Base-by-base conservation (phyloP, 78 protist species). In the Bigelowiella natans region DNA sequence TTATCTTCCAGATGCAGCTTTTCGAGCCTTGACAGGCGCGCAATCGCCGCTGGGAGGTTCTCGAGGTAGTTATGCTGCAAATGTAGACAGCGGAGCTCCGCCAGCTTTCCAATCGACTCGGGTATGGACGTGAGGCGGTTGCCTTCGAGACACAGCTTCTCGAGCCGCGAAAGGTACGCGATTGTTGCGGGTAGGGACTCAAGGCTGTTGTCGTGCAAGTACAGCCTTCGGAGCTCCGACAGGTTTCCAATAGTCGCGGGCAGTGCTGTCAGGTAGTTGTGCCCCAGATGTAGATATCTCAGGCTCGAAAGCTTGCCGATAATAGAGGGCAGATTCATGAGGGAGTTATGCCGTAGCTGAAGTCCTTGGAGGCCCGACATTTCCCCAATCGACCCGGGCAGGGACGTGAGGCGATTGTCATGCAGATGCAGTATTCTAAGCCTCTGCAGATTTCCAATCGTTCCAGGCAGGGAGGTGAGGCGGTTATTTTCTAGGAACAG, bases 1-100 rank as follows among this genome's bases (percentile, higher is more conserved):
- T 86, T 86, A 63, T 86, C 89, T 31, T 86, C 89, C 1, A 28
- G 82, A 1, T 38, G 85, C 73, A 89, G 85, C 40, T 40, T 40
- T 1, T 2, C 1, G 2, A 89, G 85, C 2, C 39, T 30, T 2
- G 30, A 1, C 36, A 89, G 36, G 38, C n/a, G 39, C 3, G 63
- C 84, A 1, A 89, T 51, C 28, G 84, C 85, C 18, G 39, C 91
- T 30, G 91, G 91, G 1, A 89, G 85, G 1, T n/a, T 0, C 39
- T 29, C 29, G 2, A 89, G 39, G 38, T 36, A 26, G 38, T 89
- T 89, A 31, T 37, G 40, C 36, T 36, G 31, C 0, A 89, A 0
- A 0, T 38, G 37, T 36, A 89, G 85, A 1, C 18, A 31, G 37
- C 2, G 30, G 51, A 89, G 85, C 0, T 2, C 31, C 85, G 18